Conservation (phyloP, 208 protist species). For the Phytomonas francai region DNA sequence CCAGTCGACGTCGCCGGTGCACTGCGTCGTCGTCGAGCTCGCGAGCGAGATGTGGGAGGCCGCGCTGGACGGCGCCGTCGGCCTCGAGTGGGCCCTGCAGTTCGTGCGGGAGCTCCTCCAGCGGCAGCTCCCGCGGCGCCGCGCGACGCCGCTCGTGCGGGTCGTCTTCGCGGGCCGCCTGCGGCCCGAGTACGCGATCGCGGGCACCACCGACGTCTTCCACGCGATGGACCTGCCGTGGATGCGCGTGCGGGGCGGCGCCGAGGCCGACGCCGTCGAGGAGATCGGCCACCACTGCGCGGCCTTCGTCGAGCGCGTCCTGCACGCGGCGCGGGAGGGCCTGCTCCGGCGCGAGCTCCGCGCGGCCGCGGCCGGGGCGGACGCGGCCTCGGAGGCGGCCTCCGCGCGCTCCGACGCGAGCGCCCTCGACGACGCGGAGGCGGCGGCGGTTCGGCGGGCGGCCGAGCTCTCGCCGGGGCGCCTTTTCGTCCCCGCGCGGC, state of each 20-base stretch:
- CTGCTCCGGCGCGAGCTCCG: constrained; percentile 1
- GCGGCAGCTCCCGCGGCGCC: constrained; percentile 53
- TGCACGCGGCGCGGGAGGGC: constrained; percentile 29
- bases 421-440: neutral
- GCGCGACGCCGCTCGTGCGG: constrained; percentile 57
- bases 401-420: neutral
- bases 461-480: constrained; percentile 28
- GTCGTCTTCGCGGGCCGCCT: constrained; percentile 68
- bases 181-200: constrained; percentile 34
- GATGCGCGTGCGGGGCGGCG: neutral
- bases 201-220: constrained; percentile 45
- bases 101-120: constrained; percentile 68
- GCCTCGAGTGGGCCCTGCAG: constrained; percentile 59
- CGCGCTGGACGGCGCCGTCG: constrained; percentile 67
- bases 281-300: constrained; percentile 70
- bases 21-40: constrained; percentile 76
- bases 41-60: constrained; percentile 78
- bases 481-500: constrained; percentile 58
- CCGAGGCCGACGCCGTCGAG: constrained; percentile 34
- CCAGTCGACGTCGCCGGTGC: constrained; percentile 60
- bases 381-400: neutral
- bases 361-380: neutral
- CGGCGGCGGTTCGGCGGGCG: constrained; percentile 16
- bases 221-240: constrained; percentile 59
- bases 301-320: constrained; percentile 42